A percentile compares a stretch with the other conserved stretches of the same genome.
Conservation (phyloP, 176 grass and related monocot species). For the Alopecurus myosuroides region DNA sequence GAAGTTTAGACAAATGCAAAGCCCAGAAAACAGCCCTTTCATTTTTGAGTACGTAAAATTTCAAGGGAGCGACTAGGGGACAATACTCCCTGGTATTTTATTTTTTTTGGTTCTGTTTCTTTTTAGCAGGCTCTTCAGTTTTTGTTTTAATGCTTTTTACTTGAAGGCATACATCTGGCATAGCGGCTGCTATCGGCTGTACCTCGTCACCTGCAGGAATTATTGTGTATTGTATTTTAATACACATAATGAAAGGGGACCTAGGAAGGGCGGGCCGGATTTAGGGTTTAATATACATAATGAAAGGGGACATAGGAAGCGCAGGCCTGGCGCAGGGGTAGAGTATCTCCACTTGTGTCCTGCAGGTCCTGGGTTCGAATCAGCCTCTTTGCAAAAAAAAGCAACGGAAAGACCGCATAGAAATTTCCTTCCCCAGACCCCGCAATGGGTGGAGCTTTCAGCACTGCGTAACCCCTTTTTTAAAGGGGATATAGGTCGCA, state of each 20-base stretch:
- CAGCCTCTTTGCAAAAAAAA: too few species aligned
- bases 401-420: too few species aligned
- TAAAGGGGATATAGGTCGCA: not conserved
- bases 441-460: too few species aligned
- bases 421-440: too few species aligned
- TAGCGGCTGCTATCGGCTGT: not conserved
- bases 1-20: constrained; percentile 21
- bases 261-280: too few species aligned
- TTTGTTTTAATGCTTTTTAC: not conserved
- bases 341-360: too few species aligned
- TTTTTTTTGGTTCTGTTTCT: not conserved
- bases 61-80: not conserved
- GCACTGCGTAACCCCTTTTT: too few species aligned
- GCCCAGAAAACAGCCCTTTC: constrained; percentile 15
- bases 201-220: too few species aligned
- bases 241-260: not conserved
- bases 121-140: not conserved
- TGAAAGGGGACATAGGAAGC: not conserved
- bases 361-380: too few species aligned
- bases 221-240: too few species aligned
- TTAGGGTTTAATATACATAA: not conserved
- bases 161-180: not conserved
- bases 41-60: constrained; percentile 12
- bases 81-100: too few species aligned
- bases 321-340: too few species aligned